These are phyloP conservation scores for Sugiyamaella grinbergsii DNA, from an alignment of 1,139 yeast species.

Conservation along the genomic window DNA sequence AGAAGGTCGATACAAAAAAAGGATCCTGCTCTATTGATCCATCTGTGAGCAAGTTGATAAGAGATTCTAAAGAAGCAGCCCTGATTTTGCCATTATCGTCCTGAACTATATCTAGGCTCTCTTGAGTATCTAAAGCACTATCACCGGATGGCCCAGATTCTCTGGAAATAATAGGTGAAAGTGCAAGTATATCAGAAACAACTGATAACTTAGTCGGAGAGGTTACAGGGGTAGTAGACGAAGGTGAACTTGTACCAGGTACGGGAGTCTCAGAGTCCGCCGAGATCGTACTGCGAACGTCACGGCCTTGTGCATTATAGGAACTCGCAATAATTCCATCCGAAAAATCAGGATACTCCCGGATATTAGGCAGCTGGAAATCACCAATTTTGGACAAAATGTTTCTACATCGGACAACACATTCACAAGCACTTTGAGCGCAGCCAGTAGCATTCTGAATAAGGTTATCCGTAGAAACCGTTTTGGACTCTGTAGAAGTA, in stretches of 20 bases:
- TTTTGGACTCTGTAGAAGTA: constrained; percentile 2
- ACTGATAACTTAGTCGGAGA: constrained; percentile 11
- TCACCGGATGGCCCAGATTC: constrained; percentile 2
- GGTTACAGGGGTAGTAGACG: constrained; percentile 1
- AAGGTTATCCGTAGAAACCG: constrained; percentile 17
- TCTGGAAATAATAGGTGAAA: constrained; percentile 27
- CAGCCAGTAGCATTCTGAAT: constrained; percentile 37
- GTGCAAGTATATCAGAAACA: constrained; percentile 29
- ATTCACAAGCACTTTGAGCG: constrained; percentile 43
- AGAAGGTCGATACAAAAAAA: constrained; percentile 72
- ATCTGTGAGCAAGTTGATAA: constrained; percentile 71
- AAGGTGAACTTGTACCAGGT: constrained; percentile 9
- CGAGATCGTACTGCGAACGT: constrained; percentile 6
- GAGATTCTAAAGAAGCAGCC: constrained; percentile 79
- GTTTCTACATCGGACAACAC: constrained; percentile 51
- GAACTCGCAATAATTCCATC: constrained; percentile 55
- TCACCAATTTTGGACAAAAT: constrained; percentile 65
- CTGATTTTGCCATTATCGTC: constrained; percentile 56
- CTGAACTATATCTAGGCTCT: constrained; percentile 35
- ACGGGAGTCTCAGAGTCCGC: constrained; percentile 13
- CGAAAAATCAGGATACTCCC: constrained; percentile 78
- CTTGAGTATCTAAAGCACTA: neutral
- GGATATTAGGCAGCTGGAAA: constrained; percentile 62
- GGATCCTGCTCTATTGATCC: constrained; percentile 66
- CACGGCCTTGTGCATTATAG: constrained; percentile 9